Evolutionary conservation across 148 eudicot species (phyloP).

Genomic region (Vaccinium vitisidaea): DNA sequence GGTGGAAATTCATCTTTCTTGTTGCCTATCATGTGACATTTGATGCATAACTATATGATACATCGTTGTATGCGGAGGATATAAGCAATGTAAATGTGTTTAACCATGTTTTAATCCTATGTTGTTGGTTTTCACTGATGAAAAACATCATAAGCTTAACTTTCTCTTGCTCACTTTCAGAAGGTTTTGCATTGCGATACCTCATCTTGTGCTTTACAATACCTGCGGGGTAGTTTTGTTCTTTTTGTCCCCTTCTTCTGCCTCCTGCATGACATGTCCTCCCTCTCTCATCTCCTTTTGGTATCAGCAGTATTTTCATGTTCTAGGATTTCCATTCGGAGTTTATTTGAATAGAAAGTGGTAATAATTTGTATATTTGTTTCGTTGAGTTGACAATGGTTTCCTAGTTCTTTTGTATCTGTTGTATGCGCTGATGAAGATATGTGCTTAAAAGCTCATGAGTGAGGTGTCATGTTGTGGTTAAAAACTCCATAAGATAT

Average conservation of each 20-base stretch:
- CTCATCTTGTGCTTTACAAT: neutral
- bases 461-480: neutral
- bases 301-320: neutral
- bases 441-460: neutral
- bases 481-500: neutral
- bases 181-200: neutral
- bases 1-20: slow-evolving; percentile 37
- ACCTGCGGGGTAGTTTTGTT: neutral
- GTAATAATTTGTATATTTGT: neutral
- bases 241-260: neutral
- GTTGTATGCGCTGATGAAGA: neutral
- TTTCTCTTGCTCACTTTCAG: neutral
- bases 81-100: neutral
- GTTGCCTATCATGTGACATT: neutral
- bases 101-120: neutral
- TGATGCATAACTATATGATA: neutral
- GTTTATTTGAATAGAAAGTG: neutral
- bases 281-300: neutral
- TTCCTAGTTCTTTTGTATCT: neutral
- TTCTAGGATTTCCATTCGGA: neutral
- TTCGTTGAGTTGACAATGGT: neutral
- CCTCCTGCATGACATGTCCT: neutral
- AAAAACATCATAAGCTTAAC: neutral
- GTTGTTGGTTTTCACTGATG: neutral
- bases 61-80: neutral